Base-by-base conservation (phyloP, 331 rosid genomes). In the Prunus yedoensis region DNA sequence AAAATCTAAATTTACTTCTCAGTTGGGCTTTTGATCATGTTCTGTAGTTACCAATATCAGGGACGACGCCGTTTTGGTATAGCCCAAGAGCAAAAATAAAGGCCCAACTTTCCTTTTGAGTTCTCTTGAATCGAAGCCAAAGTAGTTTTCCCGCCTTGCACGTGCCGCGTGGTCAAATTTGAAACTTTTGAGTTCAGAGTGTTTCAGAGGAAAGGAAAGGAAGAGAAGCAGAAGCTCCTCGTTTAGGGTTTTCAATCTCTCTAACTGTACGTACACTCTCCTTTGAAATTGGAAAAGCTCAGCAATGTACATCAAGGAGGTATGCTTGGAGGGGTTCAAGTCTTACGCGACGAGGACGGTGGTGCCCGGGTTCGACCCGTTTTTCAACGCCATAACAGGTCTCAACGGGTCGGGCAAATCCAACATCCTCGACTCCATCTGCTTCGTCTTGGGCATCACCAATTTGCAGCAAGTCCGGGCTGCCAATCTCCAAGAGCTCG, bases 381-480 rank as follows among this genome's bases (percentile, higher is more conserved):
- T 74, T 74, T 95, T 92, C 91, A 95, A 95, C 76, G 99, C 99
- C 54, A 95, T 95, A 51, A 95, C 99, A 0, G 97, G 97, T 14
- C 78, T 95, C 30, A 95, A 95, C 81, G 97, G 99, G 74, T 95
- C 99, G 69, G 99, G 99, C 5, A 95, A 92, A 88, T 92, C 97
- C 18, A 95, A 95, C 79, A 95, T 95, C 9, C 97, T 95, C 49
- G 97, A 95, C 15, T 92, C 97, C 38, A 92, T 95, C 79, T 95
- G 97, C 85, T 92, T 95, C 78, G 97, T 95, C 1, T 79, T 95
- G 10, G 99, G 99, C 2, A 95, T 95, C 59, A 95, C 97, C 21
- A 95, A 95, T 52, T 78, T 95, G 87, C 97, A 89, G 88, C 97
- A 95, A 81, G 99, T 95, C 77, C 82, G 99, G 47, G 97, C 97